phyloP scores from a whole-genome alignment of 768 basidiomycete genomes.

The Boletus patriciae region DNA sequence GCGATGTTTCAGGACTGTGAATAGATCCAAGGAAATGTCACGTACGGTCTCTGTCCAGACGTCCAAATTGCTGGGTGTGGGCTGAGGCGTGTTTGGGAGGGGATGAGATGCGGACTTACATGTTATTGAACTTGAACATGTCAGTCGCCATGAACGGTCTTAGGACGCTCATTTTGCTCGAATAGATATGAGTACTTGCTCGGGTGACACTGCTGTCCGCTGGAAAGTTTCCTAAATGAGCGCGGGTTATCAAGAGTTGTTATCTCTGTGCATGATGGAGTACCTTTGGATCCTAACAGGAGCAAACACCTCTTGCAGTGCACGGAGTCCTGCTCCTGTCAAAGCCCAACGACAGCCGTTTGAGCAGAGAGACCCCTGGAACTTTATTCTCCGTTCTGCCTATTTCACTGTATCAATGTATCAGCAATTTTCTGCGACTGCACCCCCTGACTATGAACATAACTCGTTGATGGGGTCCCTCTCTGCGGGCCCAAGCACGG shows the following conservation, averaged over 20 bases:
- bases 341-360: conserved; percentile 5
- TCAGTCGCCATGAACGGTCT: conserved; percentile 87
- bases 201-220: not conserved
- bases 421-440: conserved; percentile 36
- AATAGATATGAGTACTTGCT: not conserved
- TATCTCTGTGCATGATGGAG: not conserved
- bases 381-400: conserved; percentile 20
- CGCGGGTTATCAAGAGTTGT: not conserved
- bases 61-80: conserved; percentile 74
- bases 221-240: not conserved
- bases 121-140: conserved; percentile 90
- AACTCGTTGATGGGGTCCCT: conserved; percentile 32
- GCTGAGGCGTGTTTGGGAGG: conserved; percentile 4
- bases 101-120: conserved; percentile 47
- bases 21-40: conserved; percentile 3
- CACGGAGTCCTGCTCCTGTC: conserved; percentile 23
- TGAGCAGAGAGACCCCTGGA: conserved; percentile 29
- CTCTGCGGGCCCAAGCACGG: conserved; percentile 35
- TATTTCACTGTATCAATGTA: conserved; percentile 34
- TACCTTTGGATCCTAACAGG: conserved; percentile 31
- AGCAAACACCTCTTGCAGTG: conserved; percentile 28
- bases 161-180: conserved; percentile 70
- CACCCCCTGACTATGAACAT: conserved; percentile 36
- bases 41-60: conserved; percentile 96
- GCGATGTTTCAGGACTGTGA: conserved; percentile 1